A percentile compares a stretch with the other conserved stretches of the same genome.
These are phyloP conservation scores for Sordariomycetes sp. DNA, from an alignment of 2,329 filamentous ascomycete species.

Conservation along the genomic window DNA sequence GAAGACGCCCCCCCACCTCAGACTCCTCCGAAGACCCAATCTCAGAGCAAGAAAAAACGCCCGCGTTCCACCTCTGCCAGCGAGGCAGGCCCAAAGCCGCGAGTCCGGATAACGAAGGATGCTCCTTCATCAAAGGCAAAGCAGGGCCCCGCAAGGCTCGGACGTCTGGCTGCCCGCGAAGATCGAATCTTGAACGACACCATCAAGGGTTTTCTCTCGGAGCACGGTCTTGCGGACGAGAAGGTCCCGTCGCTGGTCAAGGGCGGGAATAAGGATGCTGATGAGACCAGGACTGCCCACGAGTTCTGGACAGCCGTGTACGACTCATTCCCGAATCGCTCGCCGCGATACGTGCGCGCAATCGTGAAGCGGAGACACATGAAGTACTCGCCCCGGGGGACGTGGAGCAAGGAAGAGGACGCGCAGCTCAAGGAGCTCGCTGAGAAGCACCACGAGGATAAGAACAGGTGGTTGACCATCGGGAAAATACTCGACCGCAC, in stretches of 20 bases:
- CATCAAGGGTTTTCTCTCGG: background rate
- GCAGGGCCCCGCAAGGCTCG: background rate
- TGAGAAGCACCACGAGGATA: slow-evolving; percentile 23
- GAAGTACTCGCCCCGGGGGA: slow-evolving; percentile 17
- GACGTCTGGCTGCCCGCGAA: background rate
- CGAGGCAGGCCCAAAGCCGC: background rate
- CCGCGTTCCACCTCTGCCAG: background rate
- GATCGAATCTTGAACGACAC: background rate
- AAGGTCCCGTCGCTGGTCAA: background rate
- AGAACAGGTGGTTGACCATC: slow-evolving; percentile 50
- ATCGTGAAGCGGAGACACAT: background rate
- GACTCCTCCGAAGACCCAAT: no score
- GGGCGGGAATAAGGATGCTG: background rate
- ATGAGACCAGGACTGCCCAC: background rate
- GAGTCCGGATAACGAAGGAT: background rate
- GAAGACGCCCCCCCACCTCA: no score
- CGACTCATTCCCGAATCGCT: background rate
- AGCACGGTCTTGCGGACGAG: background rate
- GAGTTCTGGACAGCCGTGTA: background rate
- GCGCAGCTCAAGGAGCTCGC: slow-evolving; percentile 36
- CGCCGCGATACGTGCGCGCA: background rate
- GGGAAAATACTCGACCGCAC: slow-evolving; percentile 52
- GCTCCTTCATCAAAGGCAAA: background rate
- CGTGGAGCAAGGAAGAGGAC: slow-evolving; percentile 51
- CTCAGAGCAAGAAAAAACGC: no score